phyloP scores from a whole-genome alignment of 495 filamentous ascomycete species.

The Lepraria neglecta region DNA sequence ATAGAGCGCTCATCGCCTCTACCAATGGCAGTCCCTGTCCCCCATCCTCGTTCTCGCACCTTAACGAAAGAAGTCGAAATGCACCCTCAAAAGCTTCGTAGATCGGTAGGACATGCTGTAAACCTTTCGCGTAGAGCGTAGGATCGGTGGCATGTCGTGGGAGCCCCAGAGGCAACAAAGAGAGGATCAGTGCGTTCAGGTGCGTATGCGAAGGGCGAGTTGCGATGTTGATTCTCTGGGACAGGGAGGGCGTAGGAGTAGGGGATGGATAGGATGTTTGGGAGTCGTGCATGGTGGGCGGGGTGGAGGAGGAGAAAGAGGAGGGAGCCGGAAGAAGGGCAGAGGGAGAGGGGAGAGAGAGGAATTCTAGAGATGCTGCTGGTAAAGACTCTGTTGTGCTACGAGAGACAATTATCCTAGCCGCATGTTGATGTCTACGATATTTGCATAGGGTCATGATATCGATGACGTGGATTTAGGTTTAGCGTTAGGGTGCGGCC shows the following conservation, averaged over 20 bases:
- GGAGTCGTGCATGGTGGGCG: no score
- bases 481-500: no score
- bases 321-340: not conserved
- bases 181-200: conserved; percentile 44
- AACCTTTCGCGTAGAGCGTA: conserved; percentile 36
- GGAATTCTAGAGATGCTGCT: not conserved
- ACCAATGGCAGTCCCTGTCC: not conserved
- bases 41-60: not conserved
- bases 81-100: conserved; percentile 41
- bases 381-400: not conserved
- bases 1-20: conserved; percentile 15
- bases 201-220: conserved; percentile 38
- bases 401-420: no score
- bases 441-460: no score
- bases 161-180: conserved; percentile 41
- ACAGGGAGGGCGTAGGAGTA: not conserved
- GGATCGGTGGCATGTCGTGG: conserved; percentile 37
- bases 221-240: conserved; percentile 13
- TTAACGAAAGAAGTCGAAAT: conserved; percentile 10
- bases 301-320: not conserved
- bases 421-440: no score
- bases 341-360: not conserved
- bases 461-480: no score
- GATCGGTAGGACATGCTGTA: conserved; percentile 41
- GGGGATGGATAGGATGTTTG: no score